Percentiles rank a stretch among this genome's conserved stretches.
phyloP scores from a whole-genome alignment of 257 asterid species.

The Solanum chiquidenum region DNA sequence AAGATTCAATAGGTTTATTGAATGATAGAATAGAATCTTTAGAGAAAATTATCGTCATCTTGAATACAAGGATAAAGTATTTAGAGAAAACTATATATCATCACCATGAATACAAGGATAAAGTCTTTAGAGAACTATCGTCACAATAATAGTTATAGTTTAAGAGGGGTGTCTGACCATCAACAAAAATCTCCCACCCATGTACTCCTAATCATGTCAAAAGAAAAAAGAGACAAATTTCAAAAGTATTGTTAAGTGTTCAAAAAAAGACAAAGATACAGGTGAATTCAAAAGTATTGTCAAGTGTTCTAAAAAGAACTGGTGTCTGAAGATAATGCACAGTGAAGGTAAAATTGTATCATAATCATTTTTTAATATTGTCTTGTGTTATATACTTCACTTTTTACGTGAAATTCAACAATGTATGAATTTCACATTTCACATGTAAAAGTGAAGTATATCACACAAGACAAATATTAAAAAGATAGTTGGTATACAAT shows the following conservation, averaged over 20 bases:
- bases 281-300: no score
- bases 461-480: neutral
- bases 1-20: neutral
- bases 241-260: neutral
- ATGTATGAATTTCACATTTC: no score
- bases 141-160: neutral
- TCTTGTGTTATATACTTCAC: no score
- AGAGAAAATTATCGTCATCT: neutral
- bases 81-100: no score
- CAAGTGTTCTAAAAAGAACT: no score
- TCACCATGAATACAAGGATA: no score
- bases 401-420: no score
- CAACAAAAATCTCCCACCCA: neutral
- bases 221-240: neutral
- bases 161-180: neutral
- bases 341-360: neutral
- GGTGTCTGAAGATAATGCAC: neutral
- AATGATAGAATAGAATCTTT: neutral
- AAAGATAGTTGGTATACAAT: no score
- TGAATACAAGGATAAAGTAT: no score
- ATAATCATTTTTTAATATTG: no score
- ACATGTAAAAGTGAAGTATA: no score
- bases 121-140: neutral
- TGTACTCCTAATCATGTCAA: neutral
- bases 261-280: neutral